phyloP scores from a whole-genome alignment of 805 yeast genomes.

The Zygosaccharomyces bisporus region DNA sequence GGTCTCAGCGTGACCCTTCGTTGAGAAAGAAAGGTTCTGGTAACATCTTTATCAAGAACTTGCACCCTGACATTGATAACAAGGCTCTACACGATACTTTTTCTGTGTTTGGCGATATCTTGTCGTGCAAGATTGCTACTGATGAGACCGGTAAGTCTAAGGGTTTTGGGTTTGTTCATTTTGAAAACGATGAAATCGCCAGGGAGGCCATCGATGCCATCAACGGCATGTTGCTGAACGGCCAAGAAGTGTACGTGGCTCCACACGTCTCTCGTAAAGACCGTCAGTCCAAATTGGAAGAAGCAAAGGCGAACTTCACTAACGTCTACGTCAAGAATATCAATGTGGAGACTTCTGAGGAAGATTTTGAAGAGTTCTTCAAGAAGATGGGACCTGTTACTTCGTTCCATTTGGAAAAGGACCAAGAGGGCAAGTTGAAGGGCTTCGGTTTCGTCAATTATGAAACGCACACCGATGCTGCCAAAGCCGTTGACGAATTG shows the following conservation, averaged over 20 bases:
- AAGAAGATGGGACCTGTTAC: conserved; percentile 73
- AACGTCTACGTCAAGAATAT: conserved; percentile 94
- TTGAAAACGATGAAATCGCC: conserved; percentile 89
- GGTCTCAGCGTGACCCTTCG: conserved; percentile 99
- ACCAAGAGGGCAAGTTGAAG: conserved; percentile 81
- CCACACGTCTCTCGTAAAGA: conserved; percentile 89
- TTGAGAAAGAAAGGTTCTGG: conserved; percentile 93
- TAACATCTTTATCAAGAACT: conserved; percentile 95
- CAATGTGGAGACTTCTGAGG: conserved; percentile 62
- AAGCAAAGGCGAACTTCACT: conserved; percentile 88
- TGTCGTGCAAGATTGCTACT: conserved; percentile 96
- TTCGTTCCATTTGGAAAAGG: conserved; percentile 75
- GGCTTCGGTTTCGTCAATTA: conserved; percentile 96
- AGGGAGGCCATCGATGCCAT: conserved; percentile 92
- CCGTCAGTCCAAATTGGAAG: conserved; percentile 90
- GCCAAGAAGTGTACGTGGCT: conserved; percentile 92
- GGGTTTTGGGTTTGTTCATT: conserved; percentile 97
- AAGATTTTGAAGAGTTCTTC: conserved; percentile 70
- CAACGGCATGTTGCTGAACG: conserved; percentile 97
- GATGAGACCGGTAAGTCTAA: conserved; percentile 88
- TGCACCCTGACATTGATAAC: conserved; percentile 97
- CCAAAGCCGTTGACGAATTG: conserved; percentile 85
- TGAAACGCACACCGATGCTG: conserved; percentile 83
- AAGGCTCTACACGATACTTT: conserved; percentile 98
- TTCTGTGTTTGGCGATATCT: conserved; percentile 91